Conservation (phyloP, 78 protist species). For the Mastigamoeba balamuthi region DNA sequence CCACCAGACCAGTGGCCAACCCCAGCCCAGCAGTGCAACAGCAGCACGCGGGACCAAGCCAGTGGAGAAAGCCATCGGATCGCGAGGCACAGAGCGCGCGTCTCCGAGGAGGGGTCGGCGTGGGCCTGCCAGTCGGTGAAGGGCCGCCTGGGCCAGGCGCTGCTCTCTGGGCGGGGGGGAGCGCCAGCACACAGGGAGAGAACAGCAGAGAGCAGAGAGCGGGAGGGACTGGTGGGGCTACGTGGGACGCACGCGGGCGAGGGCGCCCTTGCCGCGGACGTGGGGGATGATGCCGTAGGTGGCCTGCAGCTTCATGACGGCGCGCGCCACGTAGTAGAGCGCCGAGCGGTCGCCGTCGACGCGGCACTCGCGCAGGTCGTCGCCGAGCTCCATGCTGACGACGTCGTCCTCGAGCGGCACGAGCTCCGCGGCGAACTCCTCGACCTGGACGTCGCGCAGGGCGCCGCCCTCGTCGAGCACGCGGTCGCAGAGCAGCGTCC, state of each 20-base stretch:
- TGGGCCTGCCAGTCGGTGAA: not conserved
- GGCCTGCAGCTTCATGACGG: conserved; percentile 65
- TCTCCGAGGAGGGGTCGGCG: not conserved
- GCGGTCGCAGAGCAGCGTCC: conserved; percentile 23
- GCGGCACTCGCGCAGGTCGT: conserved; percentile 28
- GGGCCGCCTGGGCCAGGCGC: not conserved
- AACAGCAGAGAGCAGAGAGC: not conserved
- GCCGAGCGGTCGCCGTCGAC: conserved; percentile 61
- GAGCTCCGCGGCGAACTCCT: conserved; percentile 48
- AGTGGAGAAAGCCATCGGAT: too few species aligned
- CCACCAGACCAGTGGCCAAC: too few species aligned
- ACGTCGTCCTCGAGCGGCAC: conserved; percentile 81
- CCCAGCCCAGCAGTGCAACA: too few species aligned
- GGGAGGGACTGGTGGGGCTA: not conserved
- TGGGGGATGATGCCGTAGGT: conserved; percentile 67
- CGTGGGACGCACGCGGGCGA: conserved; percentile 8
- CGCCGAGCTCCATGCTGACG: conserved; percentile 60
- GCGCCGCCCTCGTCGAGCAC: conserved; percentile 76
- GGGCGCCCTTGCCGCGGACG: conserved; percentile 66
- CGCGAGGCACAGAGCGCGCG: too few species aligned
- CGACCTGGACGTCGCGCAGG: conserved; percentile 4
- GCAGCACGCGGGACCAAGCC: too few species aligned
- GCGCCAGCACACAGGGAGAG: not conserved
- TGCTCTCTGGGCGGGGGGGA: not conserved
- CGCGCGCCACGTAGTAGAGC: conserved; percentile 39